Base-by-base conservation (phyloP, 2,329 filamentous ascomycete genomes). In the Bisporella sp. region DNA sequence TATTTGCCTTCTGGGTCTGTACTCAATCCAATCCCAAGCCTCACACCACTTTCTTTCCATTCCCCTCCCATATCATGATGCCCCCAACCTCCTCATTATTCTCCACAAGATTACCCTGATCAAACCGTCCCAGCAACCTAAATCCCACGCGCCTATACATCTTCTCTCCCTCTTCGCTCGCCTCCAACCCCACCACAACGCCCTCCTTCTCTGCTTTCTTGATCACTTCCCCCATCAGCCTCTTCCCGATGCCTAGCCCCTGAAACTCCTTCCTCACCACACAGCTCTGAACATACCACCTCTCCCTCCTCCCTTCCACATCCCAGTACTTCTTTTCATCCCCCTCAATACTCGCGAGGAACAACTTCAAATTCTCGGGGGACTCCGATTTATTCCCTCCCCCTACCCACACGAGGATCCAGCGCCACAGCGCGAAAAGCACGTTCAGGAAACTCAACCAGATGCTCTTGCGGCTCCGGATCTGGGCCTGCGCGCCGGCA, bases 281-380 rank as follows among this genome's bases (percentile, higher is more conserved):
- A 12, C 57, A 49, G 49, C 54, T 58, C 52, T 54, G 50, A 12
- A 49, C 54, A 57, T 61, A 51, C 62, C 62, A 64, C 41, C 61
- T 45, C 52, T 57, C 53, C 32, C 47, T 47, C 49, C 59, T 55
- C 8, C 42, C 39, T 11, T 41, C 31, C n/a, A 28, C 31, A 8
- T 52, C 45, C 57, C 60, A 63, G 49, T 59, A 49, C 30, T 50
- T 40, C 37, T 49, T 41, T 8, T 41, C 43, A 5, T 57, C 48
- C 39, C 50, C 41, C 21, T 8, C 41, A 7, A 8, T 21, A 44
- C 50, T 51, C 4, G 9, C 45, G 2, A 8, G 4, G 45, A 60
- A 60, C 29, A 33, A 29, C 21, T 6, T 40, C 5, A 48, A 1
- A 11, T 40, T 43, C 6, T 53, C 53, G 5, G 11, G n/a, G 44